phyloP scores from a whole-genome alignment of 192 early-diverging fungal genomes.

The Coemansia guatemalensis region DNA sequence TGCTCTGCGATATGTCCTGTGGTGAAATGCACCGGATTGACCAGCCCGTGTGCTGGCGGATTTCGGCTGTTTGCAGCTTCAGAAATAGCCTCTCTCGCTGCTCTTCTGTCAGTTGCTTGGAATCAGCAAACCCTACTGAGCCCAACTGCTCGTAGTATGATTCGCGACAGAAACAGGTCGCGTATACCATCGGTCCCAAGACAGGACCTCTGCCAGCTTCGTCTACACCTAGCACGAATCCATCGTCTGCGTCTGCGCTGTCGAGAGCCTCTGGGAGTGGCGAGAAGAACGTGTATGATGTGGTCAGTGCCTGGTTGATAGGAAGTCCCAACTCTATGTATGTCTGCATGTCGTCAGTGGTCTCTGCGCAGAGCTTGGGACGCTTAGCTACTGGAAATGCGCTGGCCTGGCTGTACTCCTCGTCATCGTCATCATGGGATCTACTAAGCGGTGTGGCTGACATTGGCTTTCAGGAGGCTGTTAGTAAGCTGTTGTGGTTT shows the following conservation, averaged over 20 bases:
- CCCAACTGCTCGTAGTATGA: slow-evolving; percentile 64
- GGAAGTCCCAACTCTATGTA: slow-evolving; percentile 26
- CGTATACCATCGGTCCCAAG: slow-evolving; percentile 97
- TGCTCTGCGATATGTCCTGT: slow-evolving; percentile 87
- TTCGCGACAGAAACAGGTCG: slow-evolving; percentile 75
- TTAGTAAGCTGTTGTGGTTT: background rate
- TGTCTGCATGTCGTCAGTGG: background rate
- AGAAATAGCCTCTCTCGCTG: slow-evolving; percentile 72
- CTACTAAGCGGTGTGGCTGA: background rate
- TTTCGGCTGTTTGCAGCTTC: slow-evolving; percentile 48
- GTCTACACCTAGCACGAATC: slow-evolving; percentile 86
- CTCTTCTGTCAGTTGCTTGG: slow-evolving; percentile 85
- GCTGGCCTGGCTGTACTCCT: background rate
- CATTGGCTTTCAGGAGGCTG: background rate
- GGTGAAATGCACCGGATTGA: slow-evolving; percentile 81
- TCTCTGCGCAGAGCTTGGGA: background rate
- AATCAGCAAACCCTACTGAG: slow-evolving; percentile 86
- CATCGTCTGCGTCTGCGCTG: background rate
- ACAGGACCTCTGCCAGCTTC: slow-evolving; percentile 98
- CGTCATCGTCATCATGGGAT: slow-evolving; percentile 7
- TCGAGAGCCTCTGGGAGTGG: slow-evolving; percentile 1
- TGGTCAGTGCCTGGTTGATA: slow-evolving; percentile 19
- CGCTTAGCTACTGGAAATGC: slow-evolving; percentile 13
- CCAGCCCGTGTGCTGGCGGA: slow-evolving; percentile 76
- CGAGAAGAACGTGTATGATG: slow-evolving; percentile 49